Evolutionary conservation across 2,329 filamentous ascomycete species (phyloP).

Genomic region (Diplocarpon rosae): DNA sequence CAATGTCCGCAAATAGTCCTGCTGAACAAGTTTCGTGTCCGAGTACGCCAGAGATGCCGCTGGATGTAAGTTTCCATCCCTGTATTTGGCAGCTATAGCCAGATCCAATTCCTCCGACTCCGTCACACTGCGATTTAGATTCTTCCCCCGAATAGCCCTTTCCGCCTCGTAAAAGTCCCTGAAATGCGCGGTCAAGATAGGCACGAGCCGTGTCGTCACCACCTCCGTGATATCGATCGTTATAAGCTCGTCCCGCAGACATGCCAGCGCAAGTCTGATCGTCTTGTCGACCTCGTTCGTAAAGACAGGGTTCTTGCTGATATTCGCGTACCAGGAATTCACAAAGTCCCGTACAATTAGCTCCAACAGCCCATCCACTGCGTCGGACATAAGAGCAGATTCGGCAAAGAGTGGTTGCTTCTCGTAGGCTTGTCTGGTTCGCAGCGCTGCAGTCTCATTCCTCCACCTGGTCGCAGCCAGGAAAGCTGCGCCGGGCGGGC

Average conservation of each 20-base stretch:
- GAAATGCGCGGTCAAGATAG: constrained; percentile 79
- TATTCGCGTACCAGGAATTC: constrained; percentile 75
- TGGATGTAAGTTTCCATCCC: constrained; percentile 75
- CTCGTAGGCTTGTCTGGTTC: constrained; percentile 54
- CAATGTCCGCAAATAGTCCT: constrained; percentile 76
- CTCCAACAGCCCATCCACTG: constrained; percentile 67
- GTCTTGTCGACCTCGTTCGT: constrained; percentile 76
- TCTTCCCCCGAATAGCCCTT: constrained; percentile 71
- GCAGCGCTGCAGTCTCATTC: constrained; percentile 56
- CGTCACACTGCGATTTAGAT: constrained; percentile 80
- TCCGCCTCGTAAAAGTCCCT: constrained; percentile 88
- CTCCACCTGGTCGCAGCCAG: constrained; percentile 54
- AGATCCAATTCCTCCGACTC: constrained; percentile 94
- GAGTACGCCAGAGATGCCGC: constrained; percentile 75
- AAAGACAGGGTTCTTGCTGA: constrained; percentile 72
- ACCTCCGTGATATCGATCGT: constrained; percentile 76
- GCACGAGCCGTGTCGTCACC: constrained; percentile 70
- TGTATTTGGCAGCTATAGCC: constrained; percentile 91
- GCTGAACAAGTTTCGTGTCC: constrained; percentile 74
- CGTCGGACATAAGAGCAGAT: constrained; percentile 67
- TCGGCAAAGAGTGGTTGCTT: constrained; percentile 61
- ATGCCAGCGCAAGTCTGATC: constrained; percentile 60
- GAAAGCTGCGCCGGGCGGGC: constrained; percentile 44
- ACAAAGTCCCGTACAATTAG: constrained; percentile 77
- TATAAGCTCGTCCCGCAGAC: constrained; percentile 60